phyloP scores from a whole-genome alignment of 768 basidiomycete genomes.

The Tricholoma hemisulphureum region DNA sequence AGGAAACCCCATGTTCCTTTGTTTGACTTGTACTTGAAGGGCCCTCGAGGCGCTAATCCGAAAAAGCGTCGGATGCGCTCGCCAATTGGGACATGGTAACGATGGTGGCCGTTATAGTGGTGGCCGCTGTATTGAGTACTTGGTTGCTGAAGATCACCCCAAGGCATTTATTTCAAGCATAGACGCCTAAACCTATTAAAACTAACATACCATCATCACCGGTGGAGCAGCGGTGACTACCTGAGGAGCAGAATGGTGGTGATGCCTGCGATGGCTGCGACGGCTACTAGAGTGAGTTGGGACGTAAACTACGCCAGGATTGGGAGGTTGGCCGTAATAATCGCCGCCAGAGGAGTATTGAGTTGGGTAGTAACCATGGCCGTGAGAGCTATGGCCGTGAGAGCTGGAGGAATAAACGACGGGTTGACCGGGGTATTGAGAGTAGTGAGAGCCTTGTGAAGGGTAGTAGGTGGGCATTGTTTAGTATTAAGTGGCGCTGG shows the following conservation, averaged over 20 bases:
- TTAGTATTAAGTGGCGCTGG: neutral
- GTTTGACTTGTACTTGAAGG: constrained; percentile 43
- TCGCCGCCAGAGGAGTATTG: constrained; percentile 10
- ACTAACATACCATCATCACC: constrained; percentile 28
- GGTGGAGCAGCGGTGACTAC: constrained; percentile 25
- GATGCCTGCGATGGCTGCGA: constrained; percentile 23
- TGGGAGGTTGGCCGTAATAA: constrained; percentile 12
- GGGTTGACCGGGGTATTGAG: constrained; percentile 25
- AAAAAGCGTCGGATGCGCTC: constrained; percentile 55
- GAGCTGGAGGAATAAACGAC: constrained; percentile 32
- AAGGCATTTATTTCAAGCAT: neutral
- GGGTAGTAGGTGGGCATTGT: constrained; percentile 38
- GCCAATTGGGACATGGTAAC: constrained; percentile 35
- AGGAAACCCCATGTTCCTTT: constrained; percentile 54
- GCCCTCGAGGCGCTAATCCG: constrained; percentile 42
- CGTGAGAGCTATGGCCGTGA: constrained; percentile 16
- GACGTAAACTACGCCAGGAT: constrained; percentile 13
- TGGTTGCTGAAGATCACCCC: constrained; percentile 25
- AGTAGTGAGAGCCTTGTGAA: constrained; percentile 31
- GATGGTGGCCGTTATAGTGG: constrained; percentile 16
- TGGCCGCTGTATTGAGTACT: constrained; percentile 22
- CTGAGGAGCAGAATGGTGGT: constrained; percentile 23
- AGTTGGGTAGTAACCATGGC: constrained; percentile 12
- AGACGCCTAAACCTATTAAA: neutral
- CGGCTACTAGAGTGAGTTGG: constrained; percentile 15